Base-by-base conservation (phyloP, 805 yeast species). In the Candida silvicultrix region DNA sequence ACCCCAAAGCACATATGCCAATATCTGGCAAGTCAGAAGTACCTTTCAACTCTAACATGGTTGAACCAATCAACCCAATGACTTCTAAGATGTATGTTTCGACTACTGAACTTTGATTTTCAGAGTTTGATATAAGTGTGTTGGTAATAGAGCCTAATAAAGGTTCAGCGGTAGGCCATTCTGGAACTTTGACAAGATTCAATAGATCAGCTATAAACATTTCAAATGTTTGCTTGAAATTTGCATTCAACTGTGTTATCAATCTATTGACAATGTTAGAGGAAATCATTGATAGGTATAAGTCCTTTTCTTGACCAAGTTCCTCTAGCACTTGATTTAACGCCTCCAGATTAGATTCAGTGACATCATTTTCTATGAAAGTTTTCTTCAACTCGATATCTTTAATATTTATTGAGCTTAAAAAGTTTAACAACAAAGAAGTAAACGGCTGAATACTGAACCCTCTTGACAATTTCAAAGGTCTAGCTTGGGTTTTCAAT, bases 151-250 rank as follows among this genome's bases (percentile, higher is more conserved):
- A 67, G 8, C 56, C 58, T 7, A 85, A 60, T 15, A 85, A 52
- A 0, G 68, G 52, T 48, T 78, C 85, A 1, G 82, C 71, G 0
- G 77, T 78, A 0, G 88, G 70, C 78, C 83, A 87, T 45, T 79
- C 82, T 0, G 89, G 86, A 9, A 61, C 61, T 2, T 66, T 60
- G 10, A 85, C 54, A 45, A 85, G 59, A 0, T 57, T 49, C 8
- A 79, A 47, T 19, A 85, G 62, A 54, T 87, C 96, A 38, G 74
- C 76, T 1, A 83, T 52, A 25, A 83, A 65, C 18, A 73, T 54
- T 31, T 83, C 89, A 35, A 85, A 53, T 2, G 70, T 57, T 32
- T 62, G 68, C 45, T 66, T 70, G 15, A 52, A 51, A 2, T 54
- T 53, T 1, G 60, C 40, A 16, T 65, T 69, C 1, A 72, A 65